Base-by-base conservation (phyloP, 2,329 filamentous ascomycete species). In the Xylariaceae sp. region DNA sequence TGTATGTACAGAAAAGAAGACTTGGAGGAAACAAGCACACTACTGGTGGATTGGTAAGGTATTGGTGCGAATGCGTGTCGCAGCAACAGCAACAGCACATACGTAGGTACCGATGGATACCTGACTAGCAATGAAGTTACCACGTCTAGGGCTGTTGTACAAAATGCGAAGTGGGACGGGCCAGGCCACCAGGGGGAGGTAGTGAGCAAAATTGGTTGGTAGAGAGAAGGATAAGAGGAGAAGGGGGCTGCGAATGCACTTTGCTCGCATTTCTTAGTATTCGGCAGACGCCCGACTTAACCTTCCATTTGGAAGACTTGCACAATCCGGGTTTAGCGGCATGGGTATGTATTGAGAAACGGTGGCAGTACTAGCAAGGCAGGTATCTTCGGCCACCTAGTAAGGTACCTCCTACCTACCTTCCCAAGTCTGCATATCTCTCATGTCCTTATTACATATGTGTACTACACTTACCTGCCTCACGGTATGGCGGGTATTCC, bases 111-210 rank as follows among this genome's bases (percentile, higher is more conserved):
- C 26, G 36, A 44, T 32, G 42, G 48, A 30, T 30, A 43, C 21
- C 35, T 53, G 49, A n/a, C 41, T 56, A 44, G 49, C 53, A 39
- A 56, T 21, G 39, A n/a, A n/a, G n/a, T n/a, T 45, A 56, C 53
- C 27, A 53, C 53, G n/a, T n/a, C n/a, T 10, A 21, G 42, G 29
- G 24, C 41, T 41, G 43, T 26, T 39, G 49, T 53, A 49, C 44
- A 35, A n/a, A 27, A 11, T 8, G 18, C 13, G n/a, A 35, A 20
- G 48, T 40, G 43, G 48, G 37, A 52, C 43, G 18, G 27, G n/a
- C n/a, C 29, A 37, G 36, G 36, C 30, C n/a, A 40, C 20, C 20
- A 13, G 29, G 46, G n/a, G 21, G 15, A 27, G n/a, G 40, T 23
- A 16, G 39, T 36, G 15, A 21, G 29, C 24, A 7, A 35, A 33